These are phyloP conservation scores for Elsinoe batatas DNA, from an alignment of 2,329 filamentous ascomycete genomes.

Conservation along the genomic window DNA sequence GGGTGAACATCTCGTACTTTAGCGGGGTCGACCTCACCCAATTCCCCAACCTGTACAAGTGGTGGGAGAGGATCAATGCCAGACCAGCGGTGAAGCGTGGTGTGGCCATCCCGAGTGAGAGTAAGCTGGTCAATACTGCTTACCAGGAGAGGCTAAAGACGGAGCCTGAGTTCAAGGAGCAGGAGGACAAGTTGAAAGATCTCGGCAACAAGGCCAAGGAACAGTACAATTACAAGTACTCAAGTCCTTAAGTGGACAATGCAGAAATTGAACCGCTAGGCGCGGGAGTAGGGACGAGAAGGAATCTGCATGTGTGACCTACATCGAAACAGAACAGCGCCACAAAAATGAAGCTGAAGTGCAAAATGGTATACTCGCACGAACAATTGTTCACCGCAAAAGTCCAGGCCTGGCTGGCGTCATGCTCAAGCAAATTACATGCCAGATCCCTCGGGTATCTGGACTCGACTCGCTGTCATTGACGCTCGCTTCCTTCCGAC, in stretches of 20 bases:
- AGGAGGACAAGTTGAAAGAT: slow-evolving; percentile 32
- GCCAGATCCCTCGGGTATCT: slow-evolving; percentile 9
- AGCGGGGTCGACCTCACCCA: slow-evolving; percentile 32
- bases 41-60: slow-evolving; percentile 36
- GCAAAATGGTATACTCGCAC: slow-evolving; percentile 3
- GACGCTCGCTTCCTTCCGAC: slow-evolving; percentile 9
- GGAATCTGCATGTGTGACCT: neutral
- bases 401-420: slow-evolving; percentile 6
- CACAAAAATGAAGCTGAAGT: slow-evolving; percentile 9
- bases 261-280: neutral
- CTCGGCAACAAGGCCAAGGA: slow-evolving; percentile 34
- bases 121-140: slow-evolving; percentile 32
- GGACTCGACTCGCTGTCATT: neutral
- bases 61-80: slow-evolving; percentile 34
- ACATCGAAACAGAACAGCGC: neutral
- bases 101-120: slow-evolving; percentile 28
- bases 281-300: neutral
- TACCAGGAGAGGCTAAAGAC: slow-evolving; percentile 35
- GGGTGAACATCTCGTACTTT: slow-evolving; percentile 34
- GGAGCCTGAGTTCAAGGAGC: slow-evolving; percentile 40
- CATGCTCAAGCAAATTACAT: neutral
- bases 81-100: slow-evolving; percentile 36
- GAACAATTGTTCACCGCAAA: neutral
- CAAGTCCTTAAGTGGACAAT: slow-evolving; percentile 24
- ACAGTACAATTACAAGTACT: slow-evolving; percentile 38